Evolutionary conservation across 169 alveolate genomes (phyloP).

Genomic region (Cryptosporidium ubiquitum): DNA sequence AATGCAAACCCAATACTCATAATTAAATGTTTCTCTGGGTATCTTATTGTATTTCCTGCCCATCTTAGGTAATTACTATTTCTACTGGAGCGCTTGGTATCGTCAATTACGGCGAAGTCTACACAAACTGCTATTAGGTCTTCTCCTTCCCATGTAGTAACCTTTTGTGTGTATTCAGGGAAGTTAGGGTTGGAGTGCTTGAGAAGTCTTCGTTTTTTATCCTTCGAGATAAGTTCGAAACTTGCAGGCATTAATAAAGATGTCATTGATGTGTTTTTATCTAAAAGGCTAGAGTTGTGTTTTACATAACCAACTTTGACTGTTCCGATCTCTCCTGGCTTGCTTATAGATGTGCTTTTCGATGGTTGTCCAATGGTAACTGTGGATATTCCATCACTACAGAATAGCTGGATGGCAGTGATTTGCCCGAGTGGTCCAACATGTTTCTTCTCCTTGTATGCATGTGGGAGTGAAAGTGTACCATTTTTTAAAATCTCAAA

Average conservation of each 20-base stretch:
- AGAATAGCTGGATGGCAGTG: slow-evolving; percentile 26
- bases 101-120: slow-evolving; percentile 36
- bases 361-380: slow-evolving; percentile 65
- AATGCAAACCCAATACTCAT: slow-evolving; percentile 69
- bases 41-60: slow-evolving; percentile 28
- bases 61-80: slow-evolving; percentile 7
- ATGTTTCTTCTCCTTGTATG: slow-evolving; percentile 46
- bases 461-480: slow-evolving; percentile 25
- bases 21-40: slow-evolving; percentile 28
- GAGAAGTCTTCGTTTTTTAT: slow-evolving; percentile 3
- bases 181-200: slow-evolving; percentile 48
- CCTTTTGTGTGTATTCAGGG: slow-evolving; percentile 35
- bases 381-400: slow-evolving; percentile 70
- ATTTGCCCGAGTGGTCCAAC: slow-evolving; percentile 64
- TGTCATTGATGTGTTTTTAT: neutral
- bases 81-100: neutral
- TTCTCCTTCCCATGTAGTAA: slow-evolving; percentile 49
- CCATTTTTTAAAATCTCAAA: slow-evolving; percentile 43
- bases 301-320: slow-evolving; percentile 46
- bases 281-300: slow-evolving; percentile 4
- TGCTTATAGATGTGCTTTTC: slow-evolving; percentile 23
- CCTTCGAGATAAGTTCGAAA: slow-evolving; percentile 14
- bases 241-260: slow-evolving; percentile 43
- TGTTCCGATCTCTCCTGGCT: slow-evolving; percentile 57
- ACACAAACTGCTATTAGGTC: slow-evolving; percentile 48